Conservation (phyloP, 2,329 filamentous ascomycete genomes). For the Emmonsiellopsis sp. region DNA sequence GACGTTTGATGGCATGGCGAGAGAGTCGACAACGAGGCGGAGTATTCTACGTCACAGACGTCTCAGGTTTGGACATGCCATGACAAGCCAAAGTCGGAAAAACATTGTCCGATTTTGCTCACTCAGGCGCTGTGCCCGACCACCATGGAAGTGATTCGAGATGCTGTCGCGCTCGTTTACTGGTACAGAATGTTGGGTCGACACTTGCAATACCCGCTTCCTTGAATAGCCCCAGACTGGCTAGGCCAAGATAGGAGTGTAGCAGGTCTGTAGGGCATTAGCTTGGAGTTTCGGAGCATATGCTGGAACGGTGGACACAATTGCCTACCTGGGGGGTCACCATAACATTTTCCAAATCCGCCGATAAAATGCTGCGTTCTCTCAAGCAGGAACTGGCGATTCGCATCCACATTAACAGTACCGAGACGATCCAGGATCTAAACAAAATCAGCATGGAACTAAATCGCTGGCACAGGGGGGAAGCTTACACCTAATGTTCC, state of each 20-base stretch:
- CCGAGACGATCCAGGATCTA: slow-evolving; percentile 50
- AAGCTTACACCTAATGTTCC: slow-evolving; percentile 47
- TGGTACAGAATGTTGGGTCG: slow-evolving; percentile 69
- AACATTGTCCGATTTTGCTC: background rate
- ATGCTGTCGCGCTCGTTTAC: slow-evolving; percentile 36
- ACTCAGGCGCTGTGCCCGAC: slow-evolving; percentile 7
- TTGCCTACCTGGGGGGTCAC: slow-evolving; percentile 53
- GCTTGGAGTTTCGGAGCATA: slow-evolving; percentile 39
- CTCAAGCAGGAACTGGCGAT: slow-evolving; percentile 70
- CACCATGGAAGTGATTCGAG: slow-evolving; percentile 34
- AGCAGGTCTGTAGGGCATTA: slow-evolving; percentile 56
- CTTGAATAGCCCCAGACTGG: slow-evolving; percentile 63
- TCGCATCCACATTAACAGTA: slow-evolving; percentile 50
- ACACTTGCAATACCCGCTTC: slow-evolving; percentile 60
- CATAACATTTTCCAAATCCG: slow-evolving; percentile 66
- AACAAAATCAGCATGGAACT: slow-evolving; percentile 11
- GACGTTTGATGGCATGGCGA: too few relatives aligned
- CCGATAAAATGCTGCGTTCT: slow-evolving; percentile 81
- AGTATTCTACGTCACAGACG: too few relatives aligned
- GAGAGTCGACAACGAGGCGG: too few relatives aligned
- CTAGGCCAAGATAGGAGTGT: slow-evolving; percentile 80
- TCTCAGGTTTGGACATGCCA: background rate
- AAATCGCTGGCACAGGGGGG: background rate
- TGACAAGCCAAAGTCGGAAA: background rate
- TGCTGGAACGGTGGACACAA: background rate